Evolutionary conservation across 352 stramenopile species (phyloP).

Genomic region (Lagenidium sp.): DNA sequence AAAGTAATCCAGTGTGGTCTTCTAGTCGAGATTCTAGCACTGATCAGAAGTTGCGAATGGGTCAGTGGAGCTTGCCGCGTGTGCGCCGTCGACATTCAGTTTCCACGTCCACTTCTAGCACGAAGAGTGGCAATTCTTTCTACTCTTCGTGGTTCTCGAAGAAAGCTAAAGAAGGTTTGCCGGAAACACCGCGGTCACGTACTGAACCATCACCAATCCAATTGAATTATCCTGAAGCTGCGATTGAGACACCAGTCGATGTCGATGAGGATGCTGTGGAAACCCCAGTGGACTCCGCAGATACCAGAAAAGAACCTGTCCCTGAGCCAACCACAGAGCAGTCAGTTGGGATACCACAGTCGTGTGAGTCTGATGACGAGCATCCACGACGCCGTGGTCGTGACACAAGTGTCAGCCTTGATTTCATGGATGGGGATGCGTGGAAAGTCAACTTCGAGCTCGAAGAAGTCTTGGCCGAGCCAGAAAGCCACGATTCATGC

Average conservation of each 20-base stretch:
- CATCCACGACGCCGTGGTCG: slow-evolving; percentile 19
- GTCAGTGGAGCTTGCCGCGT: slow-evolving; percentile 65
- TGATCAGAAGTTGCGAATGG: too few relatives aligned
- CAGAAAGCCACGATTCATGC: slow-evolving; percentile 23
- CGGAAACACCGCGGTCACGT: too few relatives aligned
- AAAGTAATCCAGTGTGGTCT: too few relatives aligned
- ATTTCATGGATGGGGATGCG: slow-evolving; percentile 58
- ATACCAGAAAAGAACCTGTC: slow-evolving; percentile 3
- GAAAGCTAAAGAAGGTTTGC: slow-evolving; percentile 36
- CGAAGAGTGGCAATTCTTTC: slow-evolving; percentile 49
- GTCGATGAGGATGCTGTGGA: neutral
- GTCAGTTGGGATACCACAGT: too few relatives aligned
- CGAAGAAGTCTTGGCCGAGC: slow-evolving; percentile 47
- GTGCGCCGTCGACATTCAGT: slow-evolving; percentile 28
- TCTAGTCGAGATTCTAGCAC: too few relatives aligned
- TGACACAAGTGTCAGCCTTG: slow-evolving; percentile 60
- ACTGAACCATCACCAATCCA: too few relatives aligned
- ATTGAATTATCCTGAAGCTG: neutral
- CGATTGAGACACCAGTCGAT: slow-evolving; percentile 7
- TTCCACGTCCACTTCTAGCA: too few relatives aligned
- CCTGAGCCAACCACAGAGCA: slow-evolving; percentile 11
- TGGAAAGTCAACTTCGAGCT: slow-evolving; percentile 73
- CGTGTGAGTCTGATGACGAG: slow-evolving; percentile 28
- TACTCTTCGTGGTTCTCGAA: slow-evolving; percentile 69
- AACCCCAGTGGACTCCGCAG: neutral